Percentiles rank a stretch among this genome's conserved stretches.
These are phyloP conservation scores for Cutaneotrichosporon cutaneum DNA, from an alignment of 1,284 basidiomycete genomes.

Conservation along the genomic window DNA sequence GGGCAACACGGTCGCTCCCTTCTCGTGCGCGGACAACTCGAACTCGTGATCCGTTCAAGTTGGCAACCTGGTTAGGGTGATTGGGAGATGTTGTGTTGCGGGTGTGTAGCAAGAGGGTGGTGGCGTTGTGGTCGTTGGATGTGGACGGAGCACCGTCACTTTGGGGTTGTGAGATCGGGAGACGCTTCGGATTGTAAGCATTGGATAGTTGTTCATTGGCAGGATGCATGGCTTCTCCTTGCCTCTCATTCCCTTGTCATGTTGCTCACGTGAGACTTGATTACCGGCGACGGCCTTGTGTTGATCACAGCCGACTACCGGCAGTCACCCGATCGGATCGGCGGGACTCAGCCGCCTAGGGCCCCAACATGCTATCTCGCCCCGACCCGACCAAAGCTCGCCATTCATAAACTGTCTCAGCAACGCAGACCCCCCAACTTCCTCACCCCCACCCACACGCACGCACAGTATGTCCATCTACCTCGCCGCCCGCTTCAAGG, in stretches of 20 bases:
- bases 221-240: not conserved
- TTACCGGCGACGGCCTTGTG: not conserved
- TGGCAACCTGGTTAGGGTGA: not conserved
- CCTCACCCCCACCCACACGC: not conserved
- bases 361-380: not conserved
- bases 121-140: not conserved
- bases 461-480: slow-evolving; percentile 13
- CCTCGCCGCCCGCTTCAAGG: slow-evolving; percentile 14
- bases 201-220: not conserved
- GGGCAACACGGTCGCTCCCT: slow-evolving; percentile 22
- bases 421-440: not conserved
- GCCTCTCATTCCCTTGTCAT: not conserved
- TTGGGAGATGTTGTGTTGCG: not conserved
- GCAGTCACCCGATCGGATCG: not conserved
- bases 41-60: not conserved
- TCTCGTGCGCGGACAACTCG: slow-evolving; percentile 33
- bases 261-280: not conserved
- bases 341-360: not conserved
- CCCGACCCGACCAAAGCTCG: not conserved
- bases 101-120: not conserved
- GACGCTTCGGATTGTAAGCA: not conserved
- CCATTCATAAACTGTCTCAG: not conserved
- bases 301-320: not conserved
- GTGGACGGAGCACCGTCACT: not conserved
- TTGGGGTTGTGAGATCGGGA: not conserved